Percentiles rank a stretch among this genome's conserved stretches.
phyloP scores from a whole-genome alignment of 2,329 filamentous ascomycete species.

The Ilyonectria destructans region DNA sequence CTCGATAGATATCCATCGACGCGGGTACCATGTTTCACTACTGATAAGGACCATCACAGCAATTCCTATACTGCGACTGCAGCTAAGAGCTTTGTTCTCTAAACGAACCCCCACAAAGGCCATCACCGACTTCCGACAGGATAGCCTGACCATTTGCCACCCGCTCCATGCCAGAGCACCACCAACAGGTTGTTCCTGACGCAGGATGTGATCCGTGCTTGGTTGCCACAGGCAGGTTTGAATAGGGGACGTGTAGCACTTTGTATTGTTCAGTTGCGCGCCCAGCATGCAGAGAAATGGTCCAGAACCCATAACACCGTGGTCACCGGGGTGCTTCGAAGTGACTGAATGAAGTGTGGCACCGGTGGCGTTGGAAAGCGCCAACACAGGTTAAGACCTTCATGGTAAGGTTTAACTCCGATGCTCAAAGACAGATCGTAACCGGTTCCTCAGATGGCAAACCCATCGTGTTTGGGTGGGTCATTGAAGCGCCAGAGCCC shows the following conservation, averaged over 20 bases:
- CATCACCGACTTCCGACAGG: constrained; percentile 33
- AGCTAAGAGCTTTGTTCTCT: constrained; percentile 41
- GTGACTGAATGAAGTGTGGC: constrained; percentile 7
- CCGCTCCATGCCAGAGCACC: constrained; percentile 26
- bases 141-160: constrained; percentile 24
- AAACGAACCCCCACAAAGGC: constrained; percentile 38
- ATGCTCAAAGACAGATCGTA: not conserved
- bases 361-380: constrained; percentile 3
- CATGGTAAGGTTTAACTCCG: constrained; percentile 13
- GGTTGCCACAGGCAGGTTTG: constrained; percentile 34
- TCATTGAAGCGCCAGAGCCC: constrained; percentile 88
- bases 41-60: constrained; percentile 33
- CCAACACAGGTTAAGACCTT: not conserved
- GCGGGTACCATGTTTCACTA: not conserved
- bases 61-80: constrained; percentile 30
- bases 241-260: constrained; percentile 18
- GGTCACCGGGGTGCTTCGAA: constrained; percentile 11
- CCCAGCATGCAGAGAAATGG: not conserved
- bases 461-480: constrained; percentile 67
- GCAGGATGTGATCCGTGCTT: constrained; percentile 36
- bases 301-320: not conserved
- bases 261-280: constrained; percentile 36
- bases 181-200: constrained; percentile 33
- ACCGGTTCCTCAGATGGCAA: constrained; percentile 60
- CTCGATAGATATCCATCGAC: constrained; percentile 38